Evolutionary conservation across 805 yeast genomes (phyloP).

Genomic region (Wickerhamiella vanderwaltii): DNA sequence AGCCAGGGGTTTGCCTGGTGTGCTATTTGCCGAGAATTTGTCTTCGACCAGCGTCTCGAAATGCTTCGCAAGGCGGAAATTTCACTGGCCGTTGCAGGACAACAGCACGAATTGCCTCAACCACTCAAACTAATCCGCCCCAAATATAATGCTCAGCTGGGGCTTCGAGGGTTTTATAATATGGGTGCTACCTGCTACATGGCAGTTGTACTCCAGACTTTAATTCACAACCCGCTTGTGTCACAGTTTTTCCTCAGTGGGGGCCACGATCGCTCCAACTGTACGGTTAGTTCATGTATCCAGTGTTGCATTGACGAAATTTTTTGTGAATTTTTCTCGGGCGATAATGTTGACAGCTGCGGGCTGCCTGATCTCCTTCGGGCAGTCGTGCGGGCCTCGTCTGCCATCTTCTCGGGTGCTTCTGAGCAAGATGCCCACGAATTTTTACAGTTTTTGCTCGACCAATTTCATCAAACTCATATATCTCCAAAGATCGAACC

Average conservation of each 20-base stretch:
- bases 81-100: background rate
- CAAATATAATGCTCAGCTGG: slow-evolving; percentile 46
- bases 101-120: slow-evolving; percentile 1
- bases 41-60: slow-evolving; percentile 50
- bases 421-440: slow-evolving; percentile 99
- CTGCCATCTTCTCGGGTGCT: slow-evolving; percentile 69
- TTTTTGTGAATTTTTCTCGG: slow-evolving; percentile 60
- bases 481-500: slow-evolving; percentile 4
- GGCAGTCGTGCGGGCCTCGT: slow-evolving; percentile 69
- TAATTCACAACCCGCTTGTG: slow-evolving; percentile 82
- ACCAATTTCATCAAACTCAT: slow-evolving; percentile 53
- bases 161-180: slow-evolving; percentile 77
- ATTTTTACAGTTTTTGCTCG: slow-evolving; percentile 82
- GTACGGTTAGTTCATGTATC: slow-evolving; percentile 39
- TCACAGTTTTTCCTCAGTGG: slow-evolving; percentile 68
- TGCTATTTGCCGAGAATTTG: slow-evolving; percentile 63
- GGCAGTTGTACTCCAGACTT: slow-evolving; percentile 81
- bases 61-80: slow-evolving; percentile 30
- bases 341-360: slow-evolving; percentile 48
- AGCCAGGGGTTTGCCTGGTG: slow-evolving; percentile 54
- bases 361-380: slow-evolving; percentile 71
- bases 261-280: slow-evolving; percentile 46
- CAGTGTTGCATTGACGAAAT: slow-evolving; percentile 78
- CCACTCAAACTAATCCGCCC: background rate
- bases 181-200: slow-evolving; percentile 97